These are phyloP conservation scores for Pseudonitzschia multiseries DNA, from an alignment of 108 stramenopile species.

Conservation along the genomic window DNA sequence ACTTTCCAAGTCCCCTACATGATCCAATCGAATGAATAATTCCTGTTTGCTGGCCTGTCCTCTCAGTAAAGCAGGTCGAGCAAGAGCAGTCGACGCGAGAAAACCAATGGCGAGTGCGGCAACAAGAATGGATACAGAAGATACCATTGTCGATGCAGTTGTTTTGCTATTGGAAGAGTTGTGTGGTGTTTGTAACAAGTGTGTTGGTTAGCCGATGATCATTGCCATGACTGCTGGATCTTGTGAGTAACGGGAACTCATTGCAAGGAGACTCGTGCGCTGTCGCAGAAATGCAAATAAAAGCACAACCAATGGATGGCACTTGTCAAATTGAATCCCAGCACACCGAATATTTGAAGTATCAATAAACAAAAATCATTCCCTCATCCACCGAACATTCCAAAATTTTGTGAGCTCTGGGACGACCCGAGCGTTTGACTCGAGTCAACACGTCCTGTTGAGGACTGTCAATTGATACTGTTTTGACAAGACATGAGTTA, in stretches of 20 bases:
- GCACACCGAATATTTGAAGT: neutral
- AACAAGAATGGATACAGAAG: neutral
- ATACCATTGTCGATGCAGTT: neutral
- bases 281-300: neutral
- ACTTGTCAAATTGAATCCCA: constrained; percentile 1
- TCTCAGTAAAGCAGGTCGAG: neutral
- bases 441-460: neutral
- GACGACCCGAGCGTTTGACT: constrained; percentile 2
- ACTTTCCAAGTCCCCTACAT: neutral
- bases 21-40: neutral
- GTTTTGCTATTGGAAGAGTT: neutral
- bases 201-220: neutral
- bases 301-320: neutral
- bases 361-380: neutral
- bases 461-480: neutral
- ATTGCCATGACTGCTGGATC: neutral
- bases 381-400: neutral
- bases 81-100: neutral
- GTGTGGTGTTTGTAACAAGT: neutral
- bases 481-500: neutral
- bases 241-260: neutral
- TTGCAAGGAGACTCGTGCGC: neutral
- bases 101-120: neutral
- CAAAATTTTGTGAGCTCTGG: neutral
- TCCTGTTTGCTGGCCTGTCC: neutral